phyloP scores from a whole-genome alignment of 106 monocot genomes.

The Apostasia ramifera region DNA sequence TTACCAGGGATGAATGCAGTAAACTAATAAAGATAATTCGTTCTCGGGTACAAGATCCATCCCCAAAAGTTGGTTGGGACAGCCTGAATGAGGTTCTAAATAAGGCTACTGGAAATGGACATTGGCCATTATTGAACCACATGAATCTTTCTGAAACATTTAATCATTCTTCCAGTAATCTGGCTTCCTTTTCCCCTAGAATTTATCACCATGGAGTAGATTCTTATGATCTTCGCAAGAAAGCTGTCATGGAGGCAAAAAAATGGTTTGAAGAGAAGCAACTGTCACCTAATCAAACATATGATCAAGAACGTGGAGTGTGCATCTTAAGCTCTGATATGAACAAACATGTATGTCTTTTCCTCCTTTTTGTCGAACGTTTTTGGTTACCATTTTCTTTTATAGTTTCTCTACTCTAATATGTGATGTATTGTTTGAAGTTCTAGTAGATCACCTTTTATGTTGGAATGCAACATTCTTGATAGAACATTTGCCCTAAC shows the following conservation, averaged over 20 bases:
- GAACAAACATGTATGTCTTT: slow-evolving; percentile 23
- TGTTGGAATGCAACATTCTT: no score
- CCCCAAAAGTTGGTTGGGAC: slow-evolving; percentile 11
- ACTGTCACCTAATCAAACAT: slow-evolving; percentile 22
- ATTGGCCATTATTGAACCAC: slow-evolving; percentile 14
- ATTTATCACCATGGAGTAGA: slow-evolving; percentile 15
- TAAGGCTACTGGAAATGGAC: slow-evolving; percentile 8
- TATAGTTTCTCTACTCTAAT: no score
- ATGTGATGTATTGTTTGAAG: no score
- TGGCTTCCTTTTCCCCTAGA: slow-evolving; percentile 16
- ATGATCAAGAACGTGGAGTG: slow-evolving; percentile 30
- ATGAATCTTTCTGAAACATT: slow-evolving; percentile 17
- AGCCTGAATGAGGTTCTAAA: slow-evolving; percentile 12
- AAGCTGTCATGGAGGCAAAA: slow-evolving; percentile 70
- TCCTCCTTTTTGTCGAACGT: slow-evolving; percentile 3
- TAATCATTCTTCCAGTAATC: slow-evolving; percentile 16
- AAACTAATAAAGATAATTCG: slow-evolving; percentile 57
- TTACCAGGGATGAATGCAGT: slow-evolving; percentile 64
- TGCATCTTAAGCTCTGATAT: slow-evolving; percentile 35
- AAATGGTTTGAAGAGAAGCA: slow-evolving; percentile 74
- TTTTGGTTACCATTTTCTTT: not conserved
- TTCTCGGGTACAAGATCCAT: slow-evolving; percentile 49
- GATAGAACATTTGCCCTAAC: no score
- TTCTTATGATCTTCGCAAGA: slow-evolving; percentile 25
- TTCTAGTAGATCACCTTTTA: no score